Evolutionary conservation across 805 yeast genomes (phyloP), one percentile per base, ranked within the genome.

Genomic region (Crinitomyces ghanaensis): DNA sequence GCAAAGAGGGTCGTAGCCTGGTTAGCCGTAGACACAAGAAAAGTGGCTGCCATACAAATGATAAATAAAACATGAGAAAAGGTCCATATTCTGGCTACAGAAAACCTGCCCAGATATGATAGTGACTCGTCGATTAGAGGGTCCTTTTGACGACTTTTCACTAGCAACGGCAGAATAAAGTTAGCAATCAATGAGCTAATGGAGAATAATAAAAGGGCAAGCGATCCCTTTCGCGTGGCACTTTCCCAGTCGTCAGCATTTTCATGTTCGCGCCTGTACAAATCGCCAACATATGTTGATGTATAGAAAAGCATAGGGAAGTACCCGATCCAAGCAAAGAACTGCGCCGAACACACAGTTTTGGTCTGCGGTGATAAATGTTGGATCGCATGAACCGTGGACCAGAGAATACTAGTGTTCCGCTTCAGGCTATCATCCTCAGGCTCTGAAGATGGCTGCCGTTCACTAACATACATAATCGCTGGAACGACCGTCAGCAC

Each of bases 261-360:
- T 19, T 64, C 66, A 6, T 36, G 45, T 36, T 68, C 68, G 27
- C 49, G 57, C 15, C 30, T 17, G 29, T 70, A 72, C 11, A 74
- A 53, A 38, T 70, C 78, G 0, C 77, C 77, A 12, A 74, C 78
- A 49, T 72, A 74, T 0, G 78, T 72, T 2, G 80, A 69, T 3
- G 78, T 72, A 45, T 74, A 74, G 40, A 74, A 74, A 19, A 74
- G 48, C 68, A 74, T 65, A 2, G 77, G 77, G 53, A 74, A 74
- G 56, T 76, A 74, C 1, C 78, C 78, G 26, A 74, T 66, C 80
- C 80, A 74, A 1, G 79, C 79, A 50, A 70, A 70, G 38, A 74
- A 68, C 48, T 74, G 77, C 2, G 73, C 71, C 33, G 53, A 56
- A 42, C 77, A 74, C 3, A 72, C 70, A 1, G 60, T 49, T 32